These are phyloP conservation scores for Apophysomyces elegans DNA, from an alignment of 371 early-diverging fungal species.

Conservation along the genomic window DNA sequence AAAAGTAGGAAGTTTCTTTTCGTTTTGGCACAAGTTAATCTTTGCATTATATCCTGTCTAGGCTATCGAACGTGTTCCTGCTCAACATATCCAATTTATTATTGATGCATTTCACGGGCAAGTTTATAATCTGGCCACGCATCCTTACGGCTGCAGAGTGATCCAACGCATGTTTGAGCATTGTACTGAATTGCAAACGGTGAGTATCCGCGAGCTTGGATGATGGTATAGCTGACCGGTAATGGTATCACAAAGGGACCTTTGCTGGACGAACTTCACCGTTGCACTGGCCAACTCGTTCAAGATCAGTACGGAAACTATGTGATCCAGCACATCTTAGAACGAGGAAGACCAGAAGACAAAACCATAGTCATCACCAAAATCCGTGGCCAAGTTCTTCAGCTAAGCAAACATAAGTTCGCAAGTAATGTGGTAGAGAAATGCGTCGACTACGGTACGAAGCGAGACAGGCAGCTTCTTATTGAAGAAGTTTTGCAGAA, in stretches of 20 bases:
- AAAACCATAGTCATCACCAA: constrained; percentile 86
- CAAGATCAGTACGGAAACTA: constrained; percentile 99
- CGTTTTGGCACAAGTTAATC: neutral
- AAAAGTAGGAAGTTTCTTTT: constrained; percentile 58
- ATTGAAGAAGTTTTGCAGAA: constrained; percentile 89
- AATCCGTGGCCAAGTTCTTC: constrained; percentile 88
- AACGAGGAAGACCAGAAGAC: constrained; percentile 88
- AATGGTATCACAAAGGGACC: constrained; percentile 50
- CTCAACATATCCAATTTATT: constrained; percentile 93
- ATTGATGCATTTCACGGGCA: constrained; percentile 98
- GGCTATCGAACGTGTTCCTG: constrained; percentile 97
- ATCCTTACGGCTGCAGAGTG: constrained; percentile 99
- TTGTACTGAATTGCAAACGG: constrained; percentile 87
- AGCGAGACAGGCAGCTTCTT: constrained; percentile 73
- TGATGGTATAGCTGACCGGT: neutral
- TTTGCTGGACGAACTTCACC: constrained; percentile 93
- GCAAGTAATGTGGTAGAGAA: constrained; percentile 99
- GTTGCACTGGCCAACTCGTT: constrained; percentile 88
- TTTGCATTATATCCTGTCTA: neutral
- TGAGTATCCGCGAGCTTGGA: constrained; percentile 31
- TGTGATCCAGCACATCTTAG: constrained; percentile 99
- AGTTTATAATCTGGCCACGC: constrained; percentile 95
- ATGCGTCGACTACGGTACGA: constrained; percentile 83
- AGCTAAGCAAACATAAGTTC: constrained; percentile 98
- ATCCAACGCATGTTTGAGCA: constrained; percentile 99